Base-by-base conservation (phyloP, 352 stramenopile species). In the Pythium pyrilobum region DNA sequence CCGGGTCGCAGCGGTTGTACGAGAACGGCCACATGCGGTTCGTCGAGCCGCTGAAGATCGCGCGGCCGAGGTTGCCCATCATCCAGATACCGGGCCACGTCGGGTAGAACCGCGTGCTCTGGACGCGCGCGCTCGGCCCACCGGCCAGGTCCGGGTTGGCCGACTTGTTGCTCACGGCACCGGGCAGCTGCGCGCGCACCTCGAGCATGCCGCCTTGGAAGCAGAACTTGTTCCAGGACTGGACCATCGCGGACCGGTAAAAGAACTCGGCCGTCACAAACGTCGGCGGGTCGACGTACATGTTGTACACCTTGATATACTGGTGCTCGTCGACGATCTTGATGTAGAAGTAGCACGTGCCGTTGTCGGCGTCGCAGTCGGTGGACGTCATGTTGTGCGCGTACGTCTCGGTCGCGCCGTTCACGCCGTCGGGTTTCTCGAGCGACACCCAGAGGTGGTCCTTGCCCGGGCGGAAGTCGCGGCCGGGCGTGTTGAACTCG, bases 201-300 rank as follows among this genome's bases (percentile, higher is more conserved):
- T 98, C 91, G 6, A 98, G 53, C 59, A 97, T 95, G 10, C 89
- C 92, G 37, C 92, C 90, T 32, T 91, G 93, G 61, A 96, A 97
- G 66, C 89, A 98, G 52, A 97, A 97, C 68, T 97, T 97, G 74
- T 98, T 92, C 92, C 92, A 98, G 24, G 66, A 72, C 59, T 96
- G 89, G 9, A 98, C 24, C 87, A 97, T 97, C 2, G 81, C 94
- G 16, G 41, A 24, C 6, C 41, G 41, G 41, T 48, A 48, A 4
- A 27, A 37, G n/a, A 48, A 48, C 25, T 36, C n/a, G 25, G 37
- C 41, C 25, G 41, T 48, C 41, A 37, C 25, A 27, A 37, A 48
- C 15, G 25, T 27, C 6, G 41, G 41, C 4, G 41, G 34, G 15
- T 15, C 16, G 2, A 48, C 25, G 27, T 48, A 48, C 25, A 36